Evolutionary conservation across 352 stramenopile species (phyloP), one percentile per base, ranked within the genome.

Genomic region (Phytophthora cryptogea): DNA sequence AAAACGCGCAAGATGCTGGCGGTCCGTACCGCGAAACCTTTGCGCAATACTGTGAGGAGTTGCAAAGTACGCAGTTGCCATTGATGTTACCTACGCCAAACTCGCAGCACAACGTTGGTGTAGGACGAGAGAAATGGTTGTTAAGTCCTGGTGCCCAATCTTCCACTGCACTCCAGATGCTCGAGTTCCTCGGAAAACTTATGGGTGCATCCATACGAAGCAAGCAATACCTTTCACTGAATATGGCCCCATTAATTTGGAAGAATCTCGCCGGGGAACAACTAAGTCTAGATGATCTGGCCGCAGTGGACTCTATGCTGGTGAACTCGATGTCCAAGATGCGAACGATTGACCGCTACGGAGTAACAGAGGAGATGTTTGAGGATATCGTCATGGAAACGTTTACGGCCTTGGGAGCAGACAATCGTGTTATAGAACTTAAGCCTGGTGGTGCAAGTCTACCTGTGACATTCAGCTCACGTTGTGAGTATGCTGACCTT

Each of bases 171-270:
- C 63, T 87, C 16, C 80, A 88, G 28, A 96, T 97, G 83, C 92
- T 95, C 32, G 81, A 94, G 45, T 98, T 98, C 48, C 66, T 98
- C 8, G 94, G 94, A 7, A 97, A 97, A 57, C 67, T 98, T 4
- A 94, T 98, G 70, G 94, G 92, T 0, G 78, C 88, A 14, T 75
- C 71, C 5, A 79, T 97, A 30, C 88, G 92, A 3, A 95, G 85
- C 50, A 92, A 96, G 36, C 74, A 96, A 40, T 96, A 93, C 37
- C 70, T 98, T n/a, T 71, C 88, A 1, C 69, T 98, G 26, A 86
- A 94, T 30, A 55, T 98, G 31, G 84, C 91, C 7, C 58, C 74
- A 8, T 59, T 97, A 5, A 78, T 98, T 27, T 98, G 93, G 93
- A 97, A 97, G 63, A 66, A 78, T 30, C 64, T 98, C 1, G 85